Conservation (phyloP, 805 yeast species). For the Metschnikowia cubensis region DNA sequence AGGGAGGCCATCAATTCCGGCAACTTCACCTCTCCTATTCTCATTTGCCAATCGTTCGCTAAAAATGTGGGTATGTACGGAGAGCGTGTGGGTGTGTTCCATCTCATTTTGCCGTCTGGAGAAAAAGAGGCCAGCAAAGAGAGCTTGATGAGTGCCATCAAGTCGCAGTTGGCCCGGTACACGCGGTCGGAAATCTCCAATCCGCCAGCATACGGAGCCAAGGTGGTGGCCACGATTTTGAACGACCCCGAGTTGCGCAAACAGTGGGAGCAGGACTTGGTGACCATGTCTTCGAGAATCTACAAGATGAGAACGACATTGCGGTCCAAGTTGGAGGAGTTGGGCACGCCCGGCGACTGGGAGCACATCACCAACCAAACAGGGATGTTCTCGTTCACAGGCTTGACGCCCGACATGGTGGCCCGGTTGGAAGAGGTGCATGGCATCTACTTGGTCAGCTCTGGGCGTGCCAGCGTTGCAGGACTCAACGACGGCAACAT, state of each 20-base stretch:
- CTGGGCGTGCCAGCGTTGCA: constrained; percentile 92
- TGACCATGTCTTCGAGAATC: constrained; percentile 85
- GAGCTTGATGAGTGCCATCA: constrained; percentile 29
- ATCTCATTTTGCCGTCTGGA: constrained; percentile 51
- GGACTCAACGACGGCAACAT: constrained; percentile 83
- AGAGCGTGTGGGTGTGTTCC: constrained; percentile 94
- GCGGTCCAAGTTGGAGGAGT: constrained; percentile 52
- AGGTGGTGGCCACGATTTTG: constrained; percentile 75
- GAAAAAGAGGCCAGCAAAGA: constrained; percentile 8
- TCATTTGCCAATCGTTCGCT: constrained; percentile 93
- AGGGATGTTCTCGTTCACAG: constrained; percentile 97
- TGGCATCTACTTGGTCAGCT: constrained; percentile 73
- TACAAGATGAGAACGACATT: constrained; percentile 69
- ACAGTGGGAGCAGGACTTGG: constrained; percentile 83
- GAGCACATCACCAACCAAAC: constrained; percentile 84
- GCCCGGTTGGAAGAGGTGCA: constrained; percentile 69
- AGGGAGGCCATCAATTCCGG: constrained; percentile 52
- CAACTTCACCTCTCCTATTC: constrained; percentile 44
- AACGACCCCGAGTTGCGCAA: constrained; percentile 58
- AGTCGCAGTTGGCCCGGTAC: constrained; percentile 70
- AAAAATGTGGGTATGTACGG: constrained; percentile 97
- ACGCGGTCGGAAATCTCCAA: constrained; percentile 85
- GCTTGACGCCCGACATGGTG: constrained; percentile 73
- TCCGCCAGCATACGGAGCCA: constrained; percentile 95
- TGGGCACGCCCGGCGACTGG: constrained; percentile 87